Percentiles rank a stretch among this genome's conserved stretches.
Evolutionary conservation across 2,329 filamentous ascomycete species (phyloP).

Genomic region (Diaporthe sp.): DNA sequence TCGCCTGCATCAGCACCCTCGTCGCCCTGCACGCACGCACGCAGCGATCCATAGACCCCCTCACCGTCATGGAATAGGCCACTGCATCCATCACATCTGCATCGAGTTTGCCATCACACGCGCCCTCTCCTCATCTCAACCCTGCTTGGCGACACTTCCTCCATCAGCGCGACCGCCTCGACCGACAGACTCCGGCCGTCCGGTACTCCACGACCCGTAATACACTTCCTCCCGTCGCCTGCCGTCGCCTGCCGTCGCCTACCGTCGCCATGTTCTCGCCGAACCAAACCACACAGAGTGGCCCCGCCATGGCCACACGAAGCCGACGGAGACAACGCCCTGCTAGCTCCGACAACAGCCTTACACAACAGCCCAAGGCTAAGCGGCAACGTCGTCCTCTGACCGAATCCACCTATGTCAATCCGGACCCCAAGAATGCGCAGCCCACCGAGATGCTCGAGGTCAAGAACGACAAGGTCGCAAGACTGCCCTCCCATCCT

Average conservation of each 20-base stretch:
- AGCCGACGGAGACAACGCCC: constrained; percentile 72
- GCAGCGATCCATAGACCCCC: background rate
- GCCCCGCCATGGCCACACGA: constrained; percentile 66
- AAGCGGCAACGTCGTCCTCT: constrained; percentile 71
- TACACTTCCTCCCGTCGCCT: constrained; percentile 24
- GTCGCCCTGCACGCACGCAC: constrained; percentile 5
- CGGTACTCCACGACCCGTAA: constrained; percentile 25
- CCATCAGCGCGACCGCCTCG: constrained; percentile 15
- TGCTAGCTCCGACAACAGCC: constrained; percentile 60
- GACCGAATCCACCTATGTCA: constrained; percentile 66
- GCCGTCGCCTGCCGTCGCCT: constrained; percentile 36
- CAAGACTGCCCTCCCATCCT: constrained; percentile 55
- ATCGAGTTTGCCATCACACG: constrained; percentile 15
- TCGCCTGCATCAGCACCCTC: constrained; percentile 26
- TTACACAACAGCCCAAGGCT: constrained; percentile 68
- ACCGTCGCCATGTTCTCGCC: constrained; percentile 67
- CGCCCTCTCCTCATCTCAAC: background rate
- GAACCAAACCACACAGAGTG: constrained; percentile 57
- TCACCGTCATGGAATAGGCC: constrained; percentile 33
- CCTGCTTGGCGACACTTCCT: constrained; percentile 8
- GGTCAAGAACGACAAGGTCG: constrained; percentile 63
- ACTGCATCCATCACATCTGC: background rate
- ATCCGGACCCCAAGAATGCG: constrained; percentile 53
- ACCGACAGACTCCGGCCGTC: background rate
- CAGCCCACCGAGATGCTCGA: constrained; percentile 63